Evolutionary conservation across 2,329 filamentous ascomycete genomes (phyloP).

Genomic region (Diaporthe sp.): DNA sequence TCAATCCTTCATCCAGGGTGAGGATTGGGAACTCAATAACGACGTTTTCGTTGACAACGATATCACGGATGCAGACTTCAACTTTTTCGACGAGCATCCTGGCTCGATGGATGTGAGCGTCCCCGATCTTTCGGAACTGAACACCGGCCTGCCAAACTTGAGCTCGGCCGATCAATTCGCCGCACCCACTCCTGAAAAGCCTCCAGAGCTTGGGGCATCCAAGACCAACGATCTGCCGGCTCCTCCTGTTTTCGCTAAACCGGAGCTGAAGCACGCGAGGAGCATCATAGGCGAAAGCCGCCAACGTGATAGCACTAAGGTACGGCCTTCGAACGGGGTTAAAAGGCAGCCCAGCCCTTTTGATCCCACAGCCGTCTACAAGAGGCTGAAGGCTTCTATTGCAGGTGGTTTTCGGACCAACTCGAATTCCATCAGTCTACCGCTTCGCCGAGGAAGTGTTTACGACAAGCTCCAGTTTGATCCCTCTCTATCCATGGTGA

Average conservation of each 20-base stretch:
- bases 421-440: constrained; percentile 41
- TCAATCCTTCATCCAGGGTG: constrained; percentile 61
- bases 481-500: constrained; percentile 64
- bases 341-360: constrained; percentile 71
- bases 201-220: constrained; percentile 39
- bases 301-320: constrained; percentile 47
- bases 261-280: constrained; percentile 69
- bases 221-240: constrained; percentile 33
- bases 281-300: constrained; percentile 61
- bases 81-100: constrained; percentile 80
- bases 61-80: constrained; percentile 87
- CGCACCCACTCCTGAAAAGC: constrained; percentile 40
- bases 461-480: constrained; percentile 70
- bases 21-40: constrained; percentile 74
- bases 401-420: constrained; percentile 43
- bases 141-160: constrained; percentile 33
- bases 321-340: constrained; percentile 47
- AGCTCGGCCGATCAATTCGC: constrained; percentile 39
- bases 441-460: constrained; percentile 57
- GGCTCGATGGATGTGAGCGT: constrained; percentile 55
- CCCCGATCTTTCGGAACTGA: constrained; percentile 48
- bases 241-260: constrained; percentile 66
- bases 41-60: constrained; percentile 80
- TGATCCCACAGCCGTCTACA: constrained; percentile 69
- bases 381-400: constrained; percentile 65